These are phyloP conservation scores for Scutellaria galericulata DNA, from an alignment of 257 asterid species.

Conservation along the genomic window DNA sequence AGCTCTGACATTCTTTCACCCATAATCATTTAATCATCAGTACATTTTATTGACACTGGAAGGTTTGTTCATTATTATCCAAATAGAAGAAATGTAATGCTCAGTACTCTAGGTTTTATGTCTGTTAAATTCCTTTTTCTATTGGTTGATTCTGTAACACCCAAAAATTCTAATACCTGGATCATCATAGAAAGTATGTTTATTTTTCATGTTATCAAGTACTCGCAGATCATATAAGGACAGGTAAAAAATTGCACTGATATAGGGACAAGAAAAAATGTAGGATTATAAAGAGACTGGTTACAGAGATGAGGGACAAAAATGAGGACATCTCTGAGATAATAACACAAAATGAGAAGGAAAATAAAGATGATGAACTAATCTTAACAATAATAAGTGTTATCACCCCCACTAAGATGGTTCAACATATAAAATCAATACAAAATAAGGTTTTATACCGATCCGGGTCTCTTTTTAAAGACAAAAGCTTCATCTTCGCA, in stretches of 20 bases:
- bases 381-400: slow-evolving; percentile 7
- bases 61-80: slow-evolving; percentile 3
- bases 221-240: not conserved
- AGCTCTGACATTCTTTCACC: not conserved
- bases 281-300: not conserved
- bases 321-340: not conserved
- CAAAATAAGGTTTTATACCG: slow-evolving; percentile 53
- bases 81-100: not conserved
- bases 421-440: slow-evolving; percentile 5
- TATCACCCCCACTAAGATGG: slow-evolving; percentile 2
- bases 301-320: not conserved
- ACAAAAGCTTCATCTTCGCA: slow-evolving; percentile 90
- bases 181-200: not conserved
- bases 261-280: not conserved
- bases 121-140: not conserved
- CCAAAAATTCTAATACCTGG: not conserved
- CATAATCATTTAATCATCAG: not conserved
- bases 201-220: not conserved
- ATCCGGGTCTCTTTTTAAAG: slow-evolving; percentile 79
- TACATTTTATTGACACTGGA: not conserved
- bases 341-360: not conserved
- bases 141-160: not conserved
- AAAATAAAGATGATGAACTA: not conserved
- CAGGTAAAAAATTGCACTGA: not conserved
- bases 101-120: not conserved